These are phyloP conservation scores for Arthromyces matolae DNA, from an alignment of 768 basidiomycete species.

Conservation along the genomic window DNA sequence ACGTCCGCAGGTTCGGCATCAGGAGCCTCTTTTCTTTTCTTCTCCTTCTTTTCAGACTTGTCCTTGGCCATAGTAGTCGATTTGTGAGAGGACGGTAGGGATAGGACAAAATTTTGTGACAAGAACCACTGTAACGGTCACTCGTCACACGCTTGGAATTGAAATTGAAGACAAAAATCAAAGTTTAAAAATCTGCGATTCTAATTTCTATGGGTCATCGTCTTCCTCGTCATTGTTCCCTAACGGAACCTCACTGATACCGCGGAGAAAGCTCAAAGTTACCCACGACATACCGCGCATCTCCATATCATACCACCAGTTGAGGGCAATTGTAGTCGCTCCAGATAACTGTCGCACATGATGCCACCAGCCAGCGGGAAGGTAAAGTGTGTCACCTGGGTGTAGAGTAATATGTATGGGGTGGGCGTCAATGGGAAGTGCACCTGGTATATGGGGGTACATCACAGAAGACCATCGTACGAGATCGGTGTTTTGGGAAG, in stretches of 20 bases:
- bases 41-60: slow-evolving; percentile 74
- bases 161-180: not conserved
- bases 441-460: slow-evolving; percentile 48
- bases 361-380: slow-evolving; percentile 96
- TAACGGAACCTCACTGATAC: slow-evolving; percentile 31
- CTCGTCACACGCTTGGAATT: not conserved
- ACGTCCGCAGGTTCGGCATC: slow-evolving; percentile 47
- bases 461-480: slow-evolving; percentile 81
- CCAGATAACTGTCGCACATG: slow-evolving; percentile 68
- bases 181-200: not conserved
- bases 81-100: not conserved
- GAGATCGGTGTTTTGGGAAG: slow-evolving; percentile 28
- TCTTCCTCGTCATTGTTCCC: slow-evolving; percentile 27
- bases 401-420: slow-evolving; percentile 64
- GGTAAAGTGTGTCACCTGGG: slow-evolving; percentile 79
- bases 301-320: slow-evolving; percentile 90
- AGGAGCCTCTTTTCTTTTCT: slow-evolving; percentile 53
- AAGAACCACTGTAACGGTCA: slow-evolving; percentile 9
- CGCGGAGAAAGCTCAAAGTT: slow-evolving; percentile 58
- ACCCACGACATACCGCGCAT: slow-evolving; percentile 70
- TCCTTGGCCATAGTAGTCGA: slow-evolving; percentile 56
- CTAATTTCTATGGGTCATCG: not conserved
- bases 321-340: slow-evolving; percentile 63
- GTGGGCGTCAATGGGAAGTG: slow-evolving; percentile 49
- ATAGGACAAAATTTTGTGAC: slow-evolving; percentile 17